Base-by-base conservation (phyloP, 2,329 filamentous ascomycete species). In the Aspergillus sp. region DNA sequence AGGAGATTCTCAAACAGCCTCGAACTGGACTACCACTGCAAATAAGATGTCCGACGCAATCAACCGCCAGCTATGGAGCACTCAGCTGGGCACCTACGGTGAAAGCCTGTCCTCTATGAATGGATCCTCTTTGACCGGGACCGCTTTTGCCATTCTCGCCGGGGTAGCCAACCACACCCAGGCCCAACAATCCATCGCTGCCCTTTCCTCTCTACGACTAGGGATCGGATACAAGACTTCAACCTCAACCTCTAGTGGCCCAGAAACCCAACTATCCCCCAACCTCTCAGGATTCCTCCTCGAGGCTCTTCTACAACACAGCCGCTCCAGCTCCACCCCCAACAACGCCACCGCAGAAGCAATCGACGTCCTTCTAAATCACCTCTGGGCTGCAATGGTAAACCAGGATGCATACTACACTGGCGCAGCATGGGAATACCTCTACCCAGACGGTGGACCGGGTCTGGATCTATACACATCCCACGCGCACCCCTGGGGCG, bases 231-330 rank as follows among this genome's bases (percentile, higher is more conserved):
- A 68, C 48, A 69, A 65, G 42, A 60, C 60, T 19, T 47, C 46
- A n/a, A 44, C 45, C 7, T 57, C 53, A 6, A 46, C 41, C 13
- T 51, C 56, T 6, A 44, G 39, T 12, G 39, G 49, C 11, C 40
- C 52, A 1, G 45, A 49, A 8, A 58, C 51, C 2, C 44, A 55
- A 2, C 66, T 73, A 30, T 73, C 70, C 3, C 71, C 75, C 8
- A 75, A 74, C 50, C 75, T 69, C 26, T 69, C 63, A 9, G 69
- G 70, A 2, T 73, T 74, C 47, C 54, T 74, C 2, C 61, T 75
- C 5, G 53, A 64, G 33, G 62, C 68, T 0, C 51, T 73, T 0
- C 59, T 69, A 39, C 33, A 42, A 27, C 33, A 30, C 9, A 41
- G 43, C 36, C 39, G 31, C 29, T 26, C 36, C 7, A 34, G 29